Base-by-base conservation (phyloP, 164 flowering plant species). In the Magnolia kwangsiensis region DNA sequence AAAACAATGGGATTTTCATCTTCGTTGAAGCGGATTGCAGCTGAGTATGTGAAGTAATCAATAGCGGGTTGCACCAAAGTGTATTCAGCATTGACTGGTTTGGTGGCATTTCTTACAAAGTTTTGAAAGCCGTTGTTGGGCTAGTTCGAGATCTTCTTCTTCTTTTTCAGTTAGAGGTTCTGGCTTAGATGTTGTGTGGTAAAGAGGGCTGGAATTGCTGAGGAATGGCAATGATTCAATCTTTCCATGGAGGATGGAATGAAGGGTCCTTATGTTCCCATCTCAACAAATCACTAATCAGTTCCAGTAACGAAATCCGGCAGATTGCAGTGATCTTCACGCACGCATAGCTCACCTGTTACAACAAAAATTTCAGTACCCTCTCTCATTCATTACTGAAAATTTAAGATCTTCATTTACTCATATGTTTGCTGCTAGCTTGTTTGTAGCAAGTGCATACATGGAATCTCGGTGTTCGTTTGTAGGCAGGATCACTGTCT, bases 311-410 rank as follows among this genome's bases (percentile, higher is more conserved):
- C 0, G 67, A 74, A 29, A 89, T 83, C 1, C 94, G 93, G 79
- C 92, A 90, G 31, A 96, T 90, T 49, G 99, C 97, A 0, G 97
- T 88, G 50, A 96, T 84, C 84, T 94, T 96, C 78, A 86, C 92
- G 49, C 94, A 85, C 1, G 87, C 88, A 67, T 78, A 92, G 78
- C 99, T 96, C 76, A 88, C 93, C 99, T 96, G 84, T 75, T 10
- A 8, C 70, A 65, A 13, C 21, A 18, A 68, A 68, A 68, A 10
- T 68, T n/a, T 2, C 71, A 16, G 4, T 37, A 7, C 0, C 45
- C 4, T 37, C 45, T 37, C 4, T 37, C 7, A 31, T 37, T 37
- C 45, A 37, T 37, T 5, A 37, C 45, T 37, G 45, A 5, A 5
- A 37, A 37, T 37, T 37, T 37, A 4, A 37, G 45, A 37, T 37